Base-by-base conservation (phyloP, 192 early-diverging fungal genomes). In the Glomus cerebriforme region DNA sequence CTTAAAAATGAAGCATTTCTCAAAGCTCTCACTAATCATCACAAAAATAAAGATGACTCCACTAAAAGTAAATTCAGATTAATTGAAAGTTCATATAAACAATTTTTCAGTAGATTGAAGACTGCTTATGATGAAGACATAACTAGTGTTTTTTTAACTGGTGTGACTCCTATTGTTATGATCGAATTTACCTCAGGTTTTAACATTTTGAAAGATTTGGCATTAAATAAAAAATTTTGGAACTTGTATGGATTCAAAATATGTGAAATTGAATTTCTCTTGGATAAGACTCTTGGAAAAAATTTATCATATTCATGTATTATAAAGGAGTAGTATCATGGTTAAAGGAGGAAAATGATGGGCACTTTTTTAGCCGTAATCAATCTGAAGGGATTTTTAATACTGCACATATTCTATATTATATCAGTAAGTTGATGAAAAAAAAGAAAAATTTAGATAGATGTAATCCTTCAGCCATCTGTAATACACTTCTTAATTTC, bases 101-200 rank as follows among this genome's bases (percentile, higher is more conserved):
- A 39, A 8, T 39, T 8, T 8, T 39, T 39, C 37, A 39, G 37
- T 7, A 39, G 7, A 39, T 39, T 39, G 37, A 39, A 69, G 27
- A 43, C 19, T 26, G 67, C 37, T 69, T 69, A 34, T 69, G 37
- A 69, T 43, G 34, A 69, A 27, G 67, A 7, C 10, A 43, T 69
- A 69, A 15, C 67, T 69, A 34, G 32, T 69, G 27, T 69, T 69
- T 69, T 69, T 26, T 34, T 34, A 69, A 69, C 67, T 26, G 67
- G 67, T 27, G 34, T 69, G 34, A 39, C 34, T 27, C 67, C 67
- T 69, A 34, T 43, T 34, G 2, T 45, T 69, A 69, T 69, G 37
- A 0, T 34, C 15, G 67, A 69, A 69, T 69, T 69, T 34, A 69
- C 7, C 34, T 35, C 67, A 26, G 37, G 67, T n/a, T 69, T 69